phyloP scores from a whole-genome alignment of 139 green algal genomes.

The Zygnema circumcarinatum region DNA sequence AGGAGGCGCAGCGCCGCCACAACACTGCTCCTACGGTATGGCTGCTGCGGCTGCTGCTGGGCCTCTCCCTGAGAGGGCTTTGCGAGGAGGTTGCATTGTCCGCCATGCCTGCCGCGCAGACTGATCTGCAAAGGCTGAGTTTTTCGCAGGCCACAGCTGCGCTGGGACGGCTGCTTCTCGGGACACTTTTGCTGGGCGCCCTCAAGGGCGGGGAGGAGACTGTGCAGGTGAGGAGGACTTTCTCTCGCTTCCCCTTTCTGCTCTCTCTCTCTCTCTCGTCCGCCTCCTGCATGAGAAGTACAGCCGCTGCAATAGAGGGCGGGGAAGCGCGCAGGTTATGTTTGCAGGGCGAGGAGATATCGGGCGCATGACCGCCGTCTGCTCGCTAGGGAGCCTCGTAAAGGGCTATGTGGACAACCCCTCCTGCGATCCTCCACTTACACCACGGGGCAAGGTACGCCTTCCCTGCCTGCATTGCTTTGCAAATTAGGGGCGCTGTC shows the following conservation, averaged over 20 bases:
- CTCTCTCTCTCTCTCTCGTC: too few species aligned
- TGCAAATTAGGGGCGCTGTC: too few species aligned
- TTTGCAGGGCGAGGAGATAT: conserved; percentile 31
- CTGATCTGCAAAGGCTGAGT: too few species aligned
- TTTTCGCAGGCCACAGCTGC: conserved; percentile 51
- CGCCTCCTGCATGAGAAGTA: too few species aligned
- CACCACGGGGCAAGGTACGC: conserved; percentile 35
- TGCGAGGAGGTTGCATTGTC: too few species aligned
- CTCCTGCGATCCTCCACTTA: conserved; percentile 39
- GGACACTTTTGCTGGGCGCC: conserved; percentile 41
- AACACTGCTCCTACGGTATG: conserved; percentile 12
- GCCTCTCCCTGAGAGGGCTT: too few species aligned
- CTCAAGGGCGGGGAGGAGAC: conserved; percentile 41
- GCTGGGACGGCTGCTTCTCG: conserved; percentile 46
- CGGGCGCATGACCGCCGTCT: conserved; percentile 47
- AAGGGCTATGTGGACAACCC: conserved; percentile 53
- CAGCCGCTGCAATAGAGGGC: too few species aligned
- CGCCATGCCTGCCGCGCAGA: too few species aligned
- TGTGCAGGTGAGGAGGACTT: conserved; percentile 46
- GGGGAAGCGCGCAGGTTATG: background rate
- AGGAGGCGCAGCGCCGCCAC: conserved; percentile 7
- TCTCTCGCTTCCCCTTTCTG: background rate
- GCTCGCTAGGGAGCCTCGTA: background rate
- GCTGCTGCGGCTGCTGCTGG: too few species aligned
- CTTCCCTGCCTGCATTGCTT: background rate